Evolutionary conservation across 176 grass and related monocot genomes (phyloP).

Genomic region (Microstegium vimineum): DNA sequence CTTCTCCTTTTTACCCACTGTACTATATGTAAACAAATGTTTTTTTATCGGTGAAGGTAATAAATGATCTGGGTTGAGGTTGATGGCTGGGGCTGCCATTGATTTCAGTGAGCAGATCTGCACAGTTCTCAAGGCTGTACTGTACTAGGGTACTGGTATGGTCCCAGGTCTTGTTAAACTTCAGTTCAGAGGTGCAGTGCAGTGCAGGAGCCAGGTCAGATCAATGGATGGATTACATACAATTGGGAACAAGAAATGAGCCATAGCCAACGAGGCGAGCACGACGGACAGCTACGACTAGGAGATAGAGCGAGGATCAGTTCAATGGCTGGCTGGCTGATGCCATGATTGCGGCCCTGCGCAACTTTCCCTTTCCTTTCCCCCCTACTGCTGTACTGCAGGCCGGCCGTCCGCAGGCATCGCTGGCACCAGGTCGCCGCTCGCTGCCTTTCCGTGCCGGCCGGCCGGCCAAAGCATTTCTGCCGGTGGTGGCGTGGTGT

Average conservation of each 20-base stretch:
- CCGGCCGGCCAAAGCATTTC: conserved; percentile 14
- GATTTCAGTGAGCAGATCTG: neutral
- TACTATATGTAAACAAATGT: neutral
- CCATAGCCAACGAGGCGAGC: neutral
- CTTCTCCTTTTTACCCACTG: neutral
- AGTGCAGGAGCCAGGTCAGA: neutral
- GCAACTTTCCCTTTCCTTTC: neutral
- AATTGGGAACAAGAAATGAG: too few relatives aligned
- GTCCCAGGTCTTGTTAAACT: neutral
- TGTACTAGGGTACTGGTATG: neutral
- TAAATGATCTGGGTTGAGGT: neutral
- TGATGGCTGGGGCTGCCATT: neutral
- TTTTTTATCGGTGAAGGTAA: neutral
- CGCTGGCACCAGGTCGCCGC: neutral
- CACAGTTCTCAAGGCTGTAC: neutral
- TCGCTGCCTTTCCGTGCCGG: conserved; percentile 16
- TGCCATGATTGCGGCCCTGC: neutral
- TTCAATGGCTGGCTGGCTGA: neutral
- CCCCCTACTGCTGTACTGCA: too few relatives aligned
- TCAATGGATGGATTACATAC: too few relatives aligned
- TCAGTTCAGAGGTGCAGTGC: too few relatives aligned
- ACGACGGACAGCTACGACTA: neutral
- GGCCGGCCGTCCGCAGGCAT: neutral
- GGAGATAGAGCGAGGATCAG: neutral
- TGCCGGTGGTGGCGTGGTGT: neutral